phyloP scores from a whole-genome alignment of 352 stramenopile species.

The Globisporangium barbulae region DNA sequence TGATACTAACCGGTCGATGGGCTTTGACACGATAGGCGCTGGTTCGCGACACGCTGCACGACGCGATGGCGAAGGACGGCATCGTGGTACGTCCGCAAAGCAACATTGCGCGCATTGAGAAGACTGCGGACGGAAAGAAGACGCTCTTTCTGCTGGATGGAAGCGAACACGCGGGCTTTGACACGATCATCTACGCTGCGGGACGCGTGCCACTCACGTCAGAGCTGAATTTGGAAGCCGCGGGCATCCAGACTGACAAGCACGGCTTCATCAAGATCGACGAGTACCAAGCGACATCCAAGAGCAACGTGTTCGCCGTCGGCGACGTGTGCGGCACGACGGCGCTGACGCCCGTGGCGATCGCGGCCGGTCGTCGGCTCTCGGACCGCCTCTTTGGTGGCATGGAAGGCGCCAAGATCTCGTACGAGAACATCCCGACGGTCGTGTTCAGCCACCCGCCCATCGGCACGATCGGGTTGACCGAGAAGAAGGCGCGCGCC shows the following conservation, averaged over 20 bases:
- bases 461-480: conserved; percentile 94
- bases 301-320: conserved; percentile 73
- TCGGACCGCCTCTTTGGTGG: conserved; percentile 88
- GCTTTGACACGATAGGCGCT: conserved; percentile 24
- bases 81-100: conserved; percentile 47
- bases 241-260: conserved; percentile 55
- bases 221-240: conserved; percentile 68
- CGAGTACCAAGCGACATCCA: conserved; percentile 89
- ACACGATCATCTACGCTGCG: conserved; percentile 89
- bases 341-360: conserved; percentile 83
- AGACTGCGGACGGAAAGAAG: conserved; percentile 44
- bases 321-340: conserved; percentile 67
- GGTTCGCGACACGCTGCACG: conserved; percentile 46
- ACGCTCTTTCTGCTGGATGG: conserved; percentile 50
- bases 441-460: conserved; percentile 96
- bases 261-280: conserved; percentile 83
- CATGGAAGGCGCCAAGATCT: conserved; percentile 42
- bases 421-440: conserved; percentile 93
- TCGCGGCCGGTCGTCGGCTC: conserved; percentile 78
- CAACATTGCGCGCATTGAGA: conserved; percentile 37
- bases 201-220: conserved; percentile 43
- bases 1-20: background rate
- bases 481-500: conserved; percentile 84
- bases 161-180: conserved; percentile 39
- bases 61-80: conserved; percentile 54